These are phyloP conservation scores for Simplicillium aogashimaense DNA, from an alignment of 2,329 filamentous ascomycete species.

Conservation along the genomic window DNA sequence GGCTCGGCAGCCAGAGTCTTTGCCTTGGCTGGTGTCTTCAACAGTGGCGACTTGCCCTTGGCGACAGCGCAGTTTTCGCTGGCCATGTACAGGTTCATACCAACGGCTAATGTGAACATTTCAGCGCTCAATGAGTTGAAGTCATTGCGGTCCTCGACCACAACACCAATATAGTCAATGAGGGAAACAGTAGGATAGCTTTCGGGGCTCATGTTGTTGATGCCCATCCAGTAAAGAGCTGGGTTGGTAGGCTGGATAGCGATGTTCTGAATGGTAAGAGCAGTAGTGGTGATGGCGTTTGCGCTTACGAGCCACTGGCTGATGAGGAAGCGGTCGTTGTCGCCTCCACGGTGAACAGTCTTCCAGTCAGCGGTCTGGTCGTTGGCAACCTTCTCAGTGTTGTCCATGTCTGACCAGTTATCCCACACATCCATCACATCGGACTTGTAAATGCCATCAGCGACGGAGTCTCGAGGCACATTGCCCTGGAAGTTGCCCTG, in stretches of 20 bases:
- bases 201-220: slow-evolving; percentile 16
- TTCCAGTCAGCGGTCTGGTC: slow-evolving; percentile 13
- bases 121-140: slow-evolving; percentile 21
- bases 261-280: slow-evolving; percentile 15
- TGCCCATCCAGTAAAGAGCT: slow-evolving; percentile 21
- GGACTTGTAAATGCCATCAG: slow-evolving; percentile 19
- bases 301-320: slow-evolving; percentile 21
- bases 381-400: slow-evolving; percentile 14
- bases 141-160: slow-evolving; percentile 12
- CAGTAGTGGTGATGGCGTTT: slow-evolving; percentile 14
- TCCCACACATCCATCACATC: slow-evolving; percentile 15
- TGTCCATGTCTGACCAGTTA: slow-evolving; percentile 18
- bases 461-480: slow-evolving; percentile 12
- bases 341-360: slow-evolving; percentile 10
- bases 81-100: slow-evolving; percentile 19
- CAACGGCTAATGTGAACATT: slow-evolving; percentile 19
- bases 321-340: slow-evolving; percentile 16
- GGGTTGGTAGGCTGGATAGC: slow-evolving; percentile 22
- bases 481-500: slow-evolving; percentile 10
- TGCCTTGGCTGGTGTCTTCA: slow-evolving; percentile 3
- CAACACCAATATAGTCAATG: slow-evolving; percentile 20
- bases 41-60: slow-evolving; percentile 13
- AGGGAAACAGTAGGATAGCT: slow-evolving; percentile 20
- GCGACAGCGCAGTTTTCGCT: slow-evolving; percentile 21
- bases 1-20: not conserved